Percentiles rank a stretch among this genome's conserved stretches.
These are phyloP conservation scores for Neurospora sp. DNA, from an alignment of 2,329 filamentous ascomycete genomes.

Conservation along the genomic window DNA sequence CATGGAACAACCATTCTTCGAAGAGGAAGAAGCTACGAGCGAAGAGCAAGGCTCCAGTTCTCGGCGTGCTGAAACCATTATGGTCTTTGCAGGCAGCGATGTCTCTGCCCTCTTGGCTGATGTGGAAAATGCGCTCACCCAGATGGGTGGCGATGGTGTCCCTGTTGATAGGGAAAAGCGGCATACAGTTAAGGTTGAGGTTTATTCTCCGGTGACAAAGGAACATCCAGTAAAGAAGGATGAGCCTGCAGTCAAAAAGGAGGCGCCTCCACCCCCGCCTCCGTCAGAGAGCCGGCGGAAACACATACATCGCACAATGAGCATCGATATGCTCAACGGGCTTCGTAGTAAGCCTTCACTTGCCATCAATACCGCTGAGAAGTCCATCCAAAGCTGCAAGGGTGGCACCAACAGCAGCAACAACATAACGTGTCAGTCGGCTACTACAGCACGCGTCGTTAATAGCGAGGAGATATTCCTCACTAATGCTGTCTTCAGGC, in stretches of 20 bases:
- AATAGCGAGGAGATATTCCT: slow-evolving; percentile 32
- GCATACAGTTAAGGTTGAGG: background rate
- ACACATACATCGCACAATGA: slow-evolving; percentile 37
- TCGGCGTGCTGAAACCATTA: slow-evolving; percentile 51
- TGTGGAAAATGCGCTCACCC: slow-evolving; percentile 51
- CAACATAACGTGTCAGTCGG: slow-evolving; percentile 4
- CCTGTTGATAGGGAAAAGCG: slow-evolving; percentile 28
- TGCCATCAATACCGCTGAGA: background rate
- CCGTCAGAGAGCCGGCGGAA: slow-evolving; percentile 26
- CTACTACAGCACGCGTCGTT: slow-evolving; percentile 6
- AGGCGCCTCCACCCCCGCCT: slow-evolving; percentile 9
- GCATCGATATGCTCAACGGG: slow-evolving; percentile 40
- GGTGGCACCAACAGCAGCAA: background rate
- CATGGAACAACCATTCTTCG: slow-evolving; percentile 38
- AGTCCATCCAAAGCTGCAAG: background rate
- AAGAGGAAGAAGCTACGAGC: slow-evolving; percentile 29
- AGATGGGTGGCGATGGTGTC: slow-evolving; percentile 27
- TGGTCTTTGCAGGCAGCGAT: slow-evolving; percentile 57
- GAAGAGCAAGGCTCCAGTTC: slow-evolving; percentile 18
- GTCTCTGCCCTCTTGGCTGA: slow-evolving; percentile 58
- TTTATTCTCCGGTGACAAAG: background rate
- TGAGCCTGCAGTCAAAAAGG: slow-evolving; percentile 9
- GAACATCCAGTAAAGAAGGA: background rate
- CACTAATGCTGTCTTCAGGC: slow-evolving; percentile 40
- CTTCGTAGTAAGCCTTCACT: slow-evolving; percentile 3